phyloP scores from a whole-genome alignment of 2,329 filamentous ascomycete genomes.

The Botrytis squamosa region DNA sequence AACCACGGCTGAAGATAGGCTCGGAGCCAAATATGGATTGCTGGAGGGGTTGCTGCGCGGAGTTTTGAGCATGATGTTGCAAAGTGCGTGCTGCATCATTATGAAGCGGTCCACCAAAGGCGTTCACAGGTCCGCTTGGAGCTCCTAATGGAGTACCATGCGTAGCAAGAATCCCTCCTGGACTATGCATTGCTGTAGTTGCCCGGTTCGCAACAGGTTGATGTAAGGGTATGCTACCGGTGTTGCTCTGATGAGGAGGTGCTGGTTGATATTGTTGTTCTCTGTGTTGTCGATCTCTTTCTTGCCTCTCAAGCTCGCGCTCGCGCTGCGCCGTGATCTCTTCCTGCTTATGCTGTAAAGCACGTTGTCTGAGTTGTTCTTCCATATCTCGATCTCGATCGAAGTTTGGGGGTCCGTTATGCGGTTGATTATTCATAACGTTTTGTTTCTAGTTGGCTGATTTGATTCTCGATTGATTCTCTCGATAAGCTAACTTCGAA shows the following conservation, averaged over 20 bases:
- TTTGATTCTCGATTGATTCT: background rate
- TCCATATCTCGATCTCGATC: slow-evolving; percentile 47
- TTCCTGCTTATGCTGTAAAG: slow-evolving; percentile 48
- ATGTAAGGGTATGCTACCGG: slow-evolving; percentile 86
- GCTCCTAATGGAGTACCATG: slow-evolving; percentile 54
- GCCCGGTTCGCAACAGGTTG: slow-evolving; percentile 87
- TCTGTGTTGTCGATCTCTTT: slow-evolving; percentile 57
- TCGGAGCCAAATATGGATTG: slow-evolving; percentile 58
- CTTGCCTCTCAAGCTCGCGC: slow-evolving; percentile 49
- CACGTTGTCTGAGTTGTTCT: slow-evolving; percentile 55
- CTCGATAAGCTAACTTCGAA: background rate
- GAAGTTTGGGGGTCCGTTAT: slow-evolving; percentile 33
- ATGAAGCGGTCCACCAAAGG: slow-evolving; percentile 56
- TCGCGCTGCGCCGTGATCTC: slow-evolving; percentile 55
- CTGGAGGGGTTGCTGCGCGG: slow-evolving; percentile 43
- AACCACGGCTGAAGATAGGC: slow-evolving; percentile 42
- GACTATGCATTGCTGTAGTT: slow-evolving; percentile 81
- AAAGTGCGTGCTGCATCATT: slow-evolving; percentile 51
- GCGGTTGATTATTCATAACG: slow-evolving; percentile 38
- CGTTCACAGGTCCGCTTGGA: slow-evolving; percentile 40
- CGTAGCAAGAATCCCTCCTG: slow-evolving; percentile 80
- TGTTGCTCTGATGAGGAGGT: slow-evolving; percentile 80
- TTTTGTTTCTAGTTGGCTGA: slow-evolving; percentile 1
- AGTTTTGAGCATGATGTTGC: slow-evolving; percentile 52
- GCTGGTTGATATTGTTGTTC: slow-evolving; percentile 62